Evolutionary conservation across 257 asterid genomes (phyloP).

Genomic region (Jasminum sambac): DNA sequence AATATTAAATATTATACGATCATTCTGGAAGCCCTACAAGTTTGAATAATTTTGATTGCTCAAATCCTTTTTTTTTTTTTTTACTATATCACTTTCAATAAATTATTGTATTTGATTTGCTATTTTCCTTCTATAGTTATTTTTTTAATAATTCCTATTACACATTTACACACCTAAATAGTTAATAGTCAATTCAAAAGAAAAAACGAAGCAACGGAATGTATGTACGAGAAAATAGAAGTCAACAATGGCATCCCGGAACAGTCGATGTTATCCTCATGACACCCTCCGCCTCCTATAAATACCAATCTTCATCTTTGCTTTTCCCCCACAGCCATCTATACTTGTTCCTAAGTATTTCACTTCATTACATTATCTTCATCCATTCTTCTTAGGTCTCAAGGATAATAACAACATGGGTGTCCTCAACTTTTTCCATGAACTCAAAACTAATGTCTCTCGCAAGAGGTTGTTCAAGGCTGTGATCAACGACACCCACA

Average conservation of each 20-base stretch:
- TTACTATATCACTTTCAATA: too few relatives aligned
- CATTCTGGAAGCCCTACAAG: too few relatives aligned
- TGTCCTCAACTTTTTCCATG: conserved; percentile 19
- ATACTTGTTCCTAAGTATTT: not conserved
- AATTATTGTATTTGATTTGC: too few relatives aligned
- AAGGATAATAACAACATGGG: conserved; percentile 29
- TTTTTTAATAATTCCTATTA: too few relatives aligned
- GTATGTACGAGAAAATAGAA: not conserved
- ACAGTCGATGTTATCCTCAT: not conserved
- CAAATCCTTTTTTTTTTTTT: too few relatives aligned
- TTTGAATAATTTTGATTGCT: too few relatives aligned
- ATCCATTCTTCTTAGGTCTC: not conserved
- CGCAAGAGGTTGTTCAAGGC: conserved; percentile 33
- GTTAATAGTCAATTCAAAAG: too few relatives aligned
- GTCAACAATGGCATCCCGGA: not conserved
- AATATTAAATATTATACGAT: too few relatives aligned
- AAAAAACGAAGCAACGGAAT: not conserved
- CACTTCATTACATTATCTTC: too few relatives aligned
- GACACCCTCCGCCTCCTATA: not conserved
- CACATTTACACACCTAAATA: too few relatives aligned
- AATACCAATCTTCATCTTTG: conserved; percentile 4
- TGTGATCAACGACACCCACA: conserved; percentile 12
- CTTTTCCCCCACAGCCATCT: not conserved
- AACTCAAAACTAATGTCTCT: conserved; percentile 24
- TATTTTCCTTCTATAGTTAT: too few relatives aligned